Conservation (phyloP, 2,329 filamentous ascomycete species). For the Ambrosiella beaveri region DNA sequence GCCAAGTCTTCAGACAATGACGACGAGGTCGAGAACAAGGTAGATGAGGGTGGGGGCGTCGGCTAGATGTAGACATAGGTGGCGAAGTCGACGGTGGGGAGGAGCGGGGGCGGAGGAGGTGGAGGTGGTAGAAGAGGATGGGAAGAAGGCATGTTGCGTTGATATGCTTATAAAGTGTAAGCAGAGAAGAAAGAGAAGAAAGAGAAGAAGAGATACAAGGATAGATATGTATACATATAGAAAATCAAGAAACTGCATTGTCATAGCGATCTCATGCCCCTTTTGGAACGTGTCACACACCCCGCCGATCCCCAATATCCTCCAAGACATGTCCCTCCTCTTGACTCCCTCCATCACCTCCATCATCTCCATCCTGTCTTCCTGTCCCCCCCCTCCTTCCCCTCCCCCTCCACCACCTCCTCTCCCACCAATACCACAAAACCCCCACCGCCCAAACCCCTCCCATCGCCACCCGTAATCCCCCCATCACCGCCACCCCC, state of each 20-base stretch:
- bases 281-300: too few species aligned
- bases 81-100: not conserved
- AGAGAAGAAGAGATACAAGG: too few species aligned
- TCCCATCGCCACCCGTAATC: not conserved
- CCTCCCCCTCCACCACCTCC: not conserved
- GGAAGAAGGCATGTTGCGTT: too few species aligned
- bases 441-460: not conserved
- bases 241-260: too few species aligned
- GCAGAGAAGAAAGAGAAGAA: too few species aligned
- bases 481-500: conserved; percentile 5
- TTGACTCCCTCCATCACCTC: not conserved
- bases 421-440: conserved; percentile 1
- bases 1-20: not conserved
- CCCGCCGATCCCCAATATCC: too few species aligned
- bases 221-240: too few species aligned
- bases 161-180: too few species aligned
- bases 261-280: too few species aligned
- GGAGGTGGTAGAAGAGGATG: too few species aligned
- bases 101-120: not conserved
- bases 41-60: too few species aligned
- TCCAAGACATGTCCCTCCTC: too few species aligned
- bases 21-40: not conserved
- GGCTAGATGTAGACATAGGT: not conserved
- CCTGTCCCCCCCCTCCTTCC: not conserved
- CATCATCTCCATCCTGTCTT: not conserved